These are phyloP conservation scores for Ascosphaera acerosa DNA, from an alignment of 2,329 filamentous ascomycete species.

Conservation along the genomic window DNA sequence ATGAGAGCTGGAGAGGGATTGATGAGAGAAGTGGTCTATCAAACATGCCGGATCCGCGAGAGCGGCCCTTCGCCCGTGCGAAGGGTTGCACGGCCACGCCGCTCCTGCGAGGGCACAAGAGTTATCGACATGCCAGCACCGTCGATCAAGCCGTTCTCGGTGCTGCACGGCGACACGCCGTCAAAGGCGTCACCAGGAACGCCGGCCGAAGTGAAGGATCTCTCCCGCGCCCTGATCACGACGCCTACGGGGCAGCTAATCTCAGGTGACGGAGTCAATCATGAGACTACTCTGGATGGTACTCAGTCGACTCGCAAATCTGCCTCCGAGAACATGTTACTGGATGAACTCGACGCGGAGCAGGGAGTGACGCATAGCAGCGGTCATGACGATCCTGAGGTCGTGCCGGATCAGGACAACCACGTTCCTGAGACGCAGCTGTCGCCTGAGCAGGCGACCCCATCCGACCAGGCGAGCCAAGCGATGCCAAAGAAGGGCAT, in stretches of 20 bases:
- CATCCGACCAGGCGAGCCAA: background rate
- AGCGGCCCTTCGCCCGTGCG: background rate
- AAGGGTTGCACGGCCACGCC: background rate
- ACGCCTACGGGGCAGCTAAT: background rate
- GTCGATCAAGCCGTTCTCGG: background rate
- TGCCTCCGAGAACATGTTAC: background rate
- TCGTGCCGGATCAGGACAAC: background rate
- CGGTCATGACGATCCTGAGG: background rate
- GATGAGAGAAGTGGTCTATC: background rate
- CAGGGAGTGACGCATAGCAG: background rate
- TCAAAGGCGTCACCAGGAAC: background rate
- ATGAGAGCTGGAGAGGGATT: background rate
- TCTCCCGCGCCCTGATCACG: background rate
- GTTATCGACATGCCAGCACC: background rate
- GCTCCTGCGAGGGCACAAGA: background rate
- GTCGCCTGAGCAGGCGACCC: background rate
- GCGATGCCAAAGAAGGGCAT: background rate
- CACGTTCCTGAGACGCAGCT: background rate
- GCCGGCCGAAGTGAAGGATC: background rate
- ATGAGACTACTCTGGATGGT: no score
- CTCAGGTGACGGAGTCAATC: no score
- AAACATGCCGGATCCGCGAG: slow-evolving; percentile 1
- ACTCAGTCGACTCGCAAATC: slow-evolving; percentile 1
- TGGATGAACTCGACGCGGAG: background rate
- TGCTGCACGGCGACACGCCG: background rate